A percentile compares a stretch with the other conserved stretches of the same genome.
Conservation (phyloP, 2,329 filamentous ascomycete species). For the Claviceps sp. region DNA sequence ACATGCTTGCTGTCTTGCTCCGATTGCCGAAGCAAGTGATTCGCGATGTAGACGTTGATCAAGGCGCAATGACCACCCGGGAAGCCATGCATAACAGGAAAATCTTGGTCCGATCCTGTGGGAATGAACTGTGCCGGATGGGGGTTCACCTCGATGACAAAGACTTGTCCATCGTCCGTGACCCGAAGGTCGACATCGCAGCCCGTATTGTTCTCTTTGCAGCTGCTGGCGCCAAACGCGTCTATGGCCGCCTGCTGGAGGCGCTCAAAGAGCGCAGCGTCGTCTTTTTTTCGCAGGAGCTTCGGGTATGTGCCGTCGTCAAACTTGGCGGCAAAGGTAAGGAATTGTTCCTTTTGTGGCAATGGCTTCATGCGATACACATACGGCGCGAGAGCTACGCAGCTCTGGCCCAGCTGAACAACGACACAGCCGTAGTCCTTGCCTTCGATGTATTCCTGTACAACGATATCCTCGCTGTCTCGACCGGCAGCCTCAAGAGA, state of each 20-base stretch:
- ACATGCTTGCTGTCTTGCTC: background rate
- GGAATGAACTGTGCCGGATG: background rate
- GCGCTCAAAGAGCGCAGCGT: background rate
- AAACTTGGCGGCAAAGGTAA: constrained; percentile 1
- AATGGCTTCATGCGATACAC: background rate
- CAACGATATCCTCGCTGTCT: background rate
- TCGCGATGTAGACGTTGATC: constrained; percentile 1
- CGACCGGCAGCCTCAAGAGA: background rate
- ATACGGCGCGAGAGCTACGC: background rate
- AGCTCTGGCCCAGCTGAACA: background rate
- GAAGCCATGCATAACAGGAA: background rate
- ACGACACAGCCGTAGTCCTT: background rate
- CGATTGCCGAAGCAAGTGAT: background rate
- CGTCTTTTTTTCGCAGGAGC: background rate
- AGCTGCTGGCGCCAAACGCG: background rate
- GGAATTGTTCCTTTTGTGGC: background rate
- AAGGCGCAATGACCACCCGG: background rate
- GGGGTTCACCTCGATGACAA: constrained; percentile 1
- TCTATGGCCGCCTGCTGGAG: background rate
- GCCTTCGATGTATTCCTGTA: constrained; percentile 1
- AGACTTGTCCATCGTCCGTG: background rate
- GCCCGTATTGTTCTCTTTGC: background rate
- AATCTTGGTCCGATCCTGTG: background rate
- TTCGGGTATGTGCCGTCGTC: background rate
- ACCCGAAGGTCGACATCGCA: constrained; percentile 1